Evolutionary conservation across 495 filamentous ascomycete genomes (phyloP).

Genomic region (Aspergillus baeticus): DNA sequence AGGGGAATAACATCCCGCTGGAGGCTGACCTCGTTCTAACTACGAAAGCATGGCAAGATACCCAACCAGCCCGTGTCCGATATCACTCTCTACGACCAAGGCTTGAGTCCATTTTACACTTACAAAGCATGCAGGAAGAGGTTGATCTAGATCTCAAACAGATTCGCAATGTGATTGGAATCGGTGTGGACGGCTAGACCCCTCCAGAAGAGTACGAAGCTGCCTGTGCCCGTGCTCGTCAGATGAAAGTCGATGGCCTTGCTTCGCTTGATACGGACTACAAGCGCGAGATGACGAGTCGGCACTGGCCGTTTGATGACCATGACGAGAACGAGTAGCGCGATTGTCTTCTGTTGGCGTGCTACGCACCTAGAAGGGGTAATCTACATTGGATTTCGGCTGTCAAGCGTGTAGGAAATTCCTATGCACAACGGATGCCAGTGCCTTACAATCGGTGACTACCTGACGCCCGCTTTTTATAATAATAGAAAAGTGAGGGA

Average conservation of each 20-base stretch:
- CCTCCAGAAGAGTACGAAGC: conserved; percentile 22
- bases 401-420: too few species aligned
- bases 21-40: conserved; percentile 22
- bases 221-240: conserved; percentile 13
- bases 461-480: too few species aligned
- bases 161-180: conserved; percentile 17
- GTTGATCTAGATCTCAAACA: conserved; percentile 22
- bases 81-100: too few species aligned
- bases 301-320: conserved; percentile 33
- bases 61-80: too few species aligned
- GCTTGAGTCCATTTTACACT: conserved; percentile 17
- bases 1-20: conserved; percentile 26
- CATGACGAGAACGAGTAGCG: conserved; percentile 29
- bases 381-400: too few species aligned
- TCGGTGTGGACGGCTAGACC: conserved; percentile 26
- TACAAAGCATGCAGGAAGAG: conserved; percentile 28
- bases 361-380: too few species aligned
- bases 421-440: too few species aligned
- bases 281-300: too few species aligned
- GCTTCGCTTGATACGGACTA: conserved; percentile 13
- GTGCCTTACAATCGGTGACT: too few species aligned
- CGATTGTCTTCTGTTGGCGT: too few species aligned
- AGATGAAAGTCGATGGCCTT: conserved; percentile 20
- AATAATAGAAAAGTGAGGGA: too few species aligned
- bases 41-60: conserved; percentile 16